phyloP scores from a whole-genome alignment of 306 rosid species.

The Prunus persica region Prunus_persica_NCBIv2 NC_034016.1:14211001-14211500 shows the following conservation, averaged over 20 bases:
- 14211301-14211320: constrained; percentile 95
- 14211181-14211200: constrained; percentile 90
- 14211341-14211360: constrained; percentile 5
- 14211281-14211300: constrained; percentile 98
- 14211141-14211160: constrained; percentile 95
- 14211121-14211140: constrained; percentile 93
- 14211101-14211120: constrained; percentile 76
- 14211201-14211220: constrained; percentile 65
- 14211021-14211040: constrained; percentile 86
- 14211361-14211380: constrained; percentile 18
- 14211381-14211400: constrained; percentile 55
- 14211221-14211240: constrained; percentile 40
- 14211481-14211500: constrained; percentile 89
- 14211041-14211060: constrained; percentile 14
- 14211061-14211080: constrained; percentile 17
- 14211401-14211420: constrained; percentile 89
- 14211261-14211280: constrained; percentile 95
- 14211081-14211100: constrained; percentile 28
- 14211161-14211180: constrained; percentile 88
- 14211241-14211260: constrained; percentile 68
- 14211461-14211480: constrained; percentile 74
- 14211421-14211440: constrained; percentile 75
- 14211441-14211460: constrained; percentile 74
- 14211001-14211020: constrained; percentile 53
- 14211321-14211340: constrained; percentile 21